Conservation (phyloP, 23 red algal species). For the Cyanidiococcus yangmingshanensis region DNA sequence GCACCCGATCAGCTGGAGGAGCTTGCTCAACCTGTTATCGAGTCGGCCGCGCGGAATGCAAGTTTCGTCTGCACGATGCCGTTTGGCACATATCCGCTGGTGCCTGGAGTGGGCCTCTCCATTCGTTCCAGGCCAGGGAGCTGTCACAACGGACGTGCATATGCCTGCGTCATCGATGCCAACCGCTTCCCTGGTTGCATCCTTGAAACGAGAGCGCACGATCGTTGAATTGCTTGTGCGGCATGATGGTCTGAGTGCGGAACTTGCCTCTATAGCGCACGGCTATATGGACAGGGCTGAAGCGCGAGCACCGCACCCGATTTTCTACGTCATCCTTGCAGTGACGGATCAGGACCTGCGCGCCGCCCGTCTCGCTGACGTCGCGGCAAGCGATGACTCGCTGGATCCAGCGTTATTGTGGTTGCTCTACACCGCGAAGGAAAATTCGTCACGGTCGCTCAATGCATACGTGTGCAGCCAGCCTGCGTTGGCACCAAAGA, state of each 20-base stretch:
- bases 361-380: neutral
- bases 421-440: neutral
- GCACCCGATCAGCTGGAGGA: neutral
- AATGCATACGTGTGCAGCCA: neutral
- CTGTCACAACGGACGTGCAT: no score
- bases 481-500: neutral
- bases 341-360: neutral
- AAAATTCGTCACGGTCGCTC: neutral
- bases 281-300: neutral
- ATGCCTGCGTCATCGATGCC: neutral
- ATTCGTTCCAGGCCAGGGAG: no score
- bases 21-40: neutral
- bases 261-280: neutral
- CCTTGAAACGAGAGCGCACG: neutral
- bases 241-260: neutral
- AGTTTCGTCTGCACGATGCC: neutral
- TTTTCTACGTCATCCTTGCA: neutral
- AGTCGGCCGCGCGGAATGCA: neutral
- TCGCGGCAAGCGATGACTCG: neutral
- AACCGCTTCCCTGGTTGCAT: no score
- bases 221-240: neutral
- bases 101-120: neutral
- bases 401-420: neutral
- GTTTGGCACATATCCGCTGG: slow-evolving; percentile 5
- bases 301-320: neutral